These are phyloP conservation scores for Penicillium sp. DNA, from an alignment of 2,329 filamentous ascomycete genomes.

Conservation along the genomic window DNA sequence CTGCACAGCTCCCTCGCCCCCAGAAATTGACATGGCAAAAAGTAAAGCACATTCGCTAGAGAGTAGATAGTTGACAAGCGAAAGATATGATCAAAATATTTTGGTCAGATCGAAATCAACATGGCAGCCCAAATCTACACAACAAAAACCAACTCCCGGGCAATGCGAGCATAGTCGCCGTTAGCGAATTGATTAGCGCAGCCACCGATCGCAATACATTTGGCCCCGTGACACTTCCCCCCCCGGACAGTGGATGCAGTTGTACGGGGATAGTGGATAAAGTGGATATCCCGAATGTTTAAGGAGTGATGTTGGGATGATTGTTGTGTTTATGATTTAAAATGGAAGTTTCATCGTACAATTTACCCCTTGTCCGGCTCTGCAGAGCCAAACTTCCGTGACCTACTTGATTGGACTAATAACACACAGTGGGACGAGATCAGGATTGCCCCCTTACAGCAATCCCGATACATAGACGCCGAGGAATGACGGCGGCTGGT, in stretches of 20 bases:
- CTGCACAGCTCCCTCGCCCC: not conserved
- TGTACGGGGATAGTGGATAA: not conserved
- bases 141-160: not conserved
- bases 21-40: no score
- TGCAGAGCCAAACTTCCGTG: not conserved
- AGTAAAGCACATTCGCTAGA: no score
- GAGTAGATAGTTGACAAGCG: not conserved
- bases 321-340: not conserved
- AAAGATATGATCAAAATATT: not conserved
- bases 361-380: slow-evolving; percentile 1
- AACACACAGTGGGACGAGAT: not conserved
- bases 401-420: not conserved
- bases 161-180: not conserved
- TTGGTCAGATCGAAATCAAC: no score
- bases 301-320: not conserved
- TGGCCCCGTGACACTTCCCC: not conserved
- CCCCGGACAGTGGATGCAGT: not conserved
- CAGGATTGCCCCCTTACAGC: slow-evolving; percentile 1
- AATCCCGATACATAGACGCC: not conserved
- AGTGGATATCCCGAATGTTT: not conserved
- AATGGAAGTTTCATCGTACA: not conserved
- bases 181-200: slow-evolving; percentile 3
- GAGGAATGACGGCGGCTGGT: not conserved
- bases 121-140: not conserved
- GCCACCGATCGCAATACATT: slow-evolving; percentile 1